These are phyloP conservation scores for Chlamydomonas eustigma DNA, from an alignment of 139 green algal genomes.

Conservation along the genomic window DNA sequence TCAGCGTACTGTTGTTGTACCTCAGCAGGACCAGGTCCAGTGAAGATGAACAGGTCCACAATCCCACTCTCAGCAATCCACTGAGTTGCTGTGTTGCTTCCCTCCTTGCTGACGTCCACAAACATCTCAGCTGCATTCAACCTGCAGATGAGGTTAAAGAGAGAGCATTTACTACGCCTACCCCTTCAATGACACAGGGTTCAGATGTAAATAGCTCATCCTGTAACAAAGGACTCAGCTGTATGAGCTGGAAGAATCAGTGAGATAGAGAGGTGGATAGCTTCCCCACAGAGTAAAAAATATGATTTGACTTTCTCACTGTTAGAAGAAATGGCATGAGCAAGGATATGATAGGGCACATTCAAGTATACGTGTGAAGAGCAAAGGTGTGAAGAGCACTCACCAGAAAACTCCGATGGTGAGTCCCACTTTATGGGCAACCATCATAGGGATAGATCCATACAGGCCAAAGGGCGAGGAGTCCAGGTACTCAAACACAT, in stretches of 20 bases:
- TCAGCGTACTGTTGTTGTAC: conserved; percentile 73
- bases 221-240: no score
- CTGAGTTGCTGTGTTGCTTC: conserved; percentile 52
- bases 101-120: conserved; percentile 78
- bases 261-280: no score
- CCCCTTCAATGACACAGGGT: no score
- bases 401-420: conserved; percentile 89
- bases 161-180: no score
- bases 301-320: no score
- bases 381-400: no score
- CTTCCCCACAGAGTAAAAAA: no score
- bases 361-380: no score
- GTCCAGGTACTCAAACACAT: conserved; percentile 97
- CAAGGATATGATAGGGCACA: no score
- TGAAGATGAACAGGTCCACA: conserved; percentile 92
- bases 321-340: no score
- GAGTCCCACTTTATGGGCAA: conserved; percentile 66
- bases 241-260: no score
- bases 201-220: no score
- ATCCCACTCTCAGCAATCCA: conserved; percentile 95
- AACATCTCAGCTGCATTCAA: conserved; percentile 97
- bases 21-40: conserved; percentile 60
- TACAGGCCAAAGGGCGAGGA: conserved; percentile 96
- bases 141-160: conserved; percentile 51
- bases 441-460: conserved; percentile 88